These are phyloP conservation scores for Hanseniaspora singularis DNA, from an alignment of 805 yeast species.

Conservation along the genomic window DNA sequence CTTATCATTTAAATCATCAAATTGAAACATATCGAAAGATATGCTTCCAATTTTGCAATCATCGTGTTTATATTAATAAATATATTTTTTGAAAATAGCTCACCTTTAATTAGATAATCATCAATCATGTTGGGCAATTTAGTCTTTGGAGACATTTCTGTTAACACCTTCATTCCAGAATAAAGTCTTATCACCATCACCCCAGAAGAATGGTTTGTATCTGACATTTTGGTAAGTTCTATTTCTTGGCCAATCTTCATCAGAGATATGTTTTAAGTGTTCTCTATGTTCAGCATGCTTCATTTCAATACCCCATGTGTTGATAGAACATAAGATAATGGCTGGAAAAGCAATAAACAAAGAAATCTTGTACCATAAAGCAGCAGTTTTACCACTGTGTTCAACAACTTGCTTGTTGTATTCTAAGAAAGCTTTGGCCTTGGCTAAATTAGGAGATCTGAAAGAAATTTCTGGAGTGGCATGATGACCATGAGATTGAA, in stretches of 20 bases:
- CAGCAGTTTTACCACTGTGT: constrained; percentile 69
- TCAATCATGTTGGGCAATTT: too few species aligned
- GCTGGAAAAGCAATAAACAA: constrained; percentile 73
- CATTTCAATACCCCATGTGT: constrained; percentile 69
- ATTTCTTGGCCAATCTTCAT: constrained; percentile 86
- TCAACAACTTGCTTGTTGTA: constrained; percentile 51
- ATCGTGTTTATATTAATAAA: too few species aligned
- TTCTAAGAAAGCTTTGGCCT: constrained; percentile 60
- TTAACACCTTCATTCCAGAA: constrained; percentile 92
- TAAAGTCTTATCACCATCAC: constrained; percentile 92
- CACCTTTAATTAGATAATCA: too few species aligned
- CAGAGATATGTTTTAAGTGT: constrained; percentile 56
- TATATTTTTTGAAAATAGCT: too few species aligned
- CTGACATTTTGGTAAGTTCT: constrained; percentile 88
- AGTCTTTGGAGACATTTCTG: constrained; percentile 54
- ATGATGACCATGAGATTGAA: constrained; percentile 35
- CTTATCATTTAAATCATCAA: too few species aligned
- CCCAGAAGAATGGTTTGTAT: constrained; percentile 88
- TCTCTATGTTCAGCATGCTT: constrained; percentile 86
- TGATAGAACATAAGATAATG: constrained; percentile 59
- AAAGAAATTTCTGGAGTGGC: constrained; percentile 27
- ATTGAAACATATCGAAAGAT: too few species aligned
- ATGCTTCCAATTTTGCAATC: too few species aligned
- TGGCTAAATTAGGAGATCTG: constrained; percentile 32
- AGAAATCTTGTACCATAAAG: constrained; percentile 77